Conservation (phyloP, 352 stramenopile species). For the Pythium folliculosum region DNA sequence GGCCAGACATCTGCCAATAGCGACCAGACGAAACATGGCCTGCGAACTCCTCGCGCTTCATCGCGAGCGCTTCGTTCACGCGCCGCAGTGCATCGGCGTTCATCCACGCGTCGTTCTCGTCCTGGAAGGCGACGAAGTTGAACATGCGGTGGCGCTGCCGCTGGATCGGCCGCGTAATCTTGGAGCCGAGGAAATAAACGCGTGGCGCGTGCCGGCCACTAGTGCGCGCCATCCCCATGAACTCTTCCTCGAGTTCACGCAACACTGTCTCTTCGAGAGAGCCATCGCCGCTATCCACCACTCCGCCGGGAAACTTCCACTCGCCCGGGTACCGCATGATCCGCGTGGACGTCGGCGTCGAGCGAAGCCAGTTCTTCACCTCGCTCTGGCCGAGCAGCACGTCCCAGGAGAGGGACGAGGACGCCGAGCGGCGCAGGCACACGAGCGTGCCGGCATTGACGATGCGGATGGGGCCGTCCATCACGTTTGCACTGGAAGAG, state of each 20-base stretch:
- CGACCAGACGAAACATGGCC: slow-evolving; percentile 31
- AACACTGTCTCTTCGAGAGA: slow-evolving; percentile 42
- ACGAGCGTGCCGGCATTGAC: slow-evolving; percentile 40
- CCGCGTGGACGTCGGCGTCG: slow-evolving; percentile 34
- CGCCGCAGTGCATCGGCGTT: slow-evolving; percentile 28
- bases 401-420: slow-evolving; percentile 41
- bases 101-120: slow-evolving; percentile 54
- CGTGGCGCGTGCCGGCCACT: slow-evolving; percentile 11
- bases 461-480: slow-evolving; percentile 31
- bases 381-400: slow-evolving; percentile 65
- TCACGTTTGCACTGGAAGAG: not conserved
- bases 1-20: slow-evolving; percentile 42
- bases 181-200: slow-evolving; percentile 44
- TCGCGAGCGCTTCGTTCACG: slow-evolving; percentile 45
- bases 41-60: slow-evolving; percentile 44
- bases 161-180: slow-evolving; percentile 51
- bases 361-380: slow-evolving; percentile 71
- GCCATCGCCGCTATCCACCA: slow-evolving; percentile 43
- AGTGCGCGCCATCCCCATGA: slow-evolving; percentile 37
- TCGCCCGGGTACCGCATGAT: slow-evolving; percentile 71
- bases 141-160: slow-evolving; percentile 54
- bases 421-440: slow-evolving; percentile 30
- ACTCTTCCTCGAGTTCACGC: slow-evolving; percentile 58
- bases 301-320: slow-evolving; percentile 66
- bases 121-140: slow-evolving; percentile 67